Conservation (phyloP, 1,284 basidiomycete genomes). For the Abortiporus biennis region DNA sequence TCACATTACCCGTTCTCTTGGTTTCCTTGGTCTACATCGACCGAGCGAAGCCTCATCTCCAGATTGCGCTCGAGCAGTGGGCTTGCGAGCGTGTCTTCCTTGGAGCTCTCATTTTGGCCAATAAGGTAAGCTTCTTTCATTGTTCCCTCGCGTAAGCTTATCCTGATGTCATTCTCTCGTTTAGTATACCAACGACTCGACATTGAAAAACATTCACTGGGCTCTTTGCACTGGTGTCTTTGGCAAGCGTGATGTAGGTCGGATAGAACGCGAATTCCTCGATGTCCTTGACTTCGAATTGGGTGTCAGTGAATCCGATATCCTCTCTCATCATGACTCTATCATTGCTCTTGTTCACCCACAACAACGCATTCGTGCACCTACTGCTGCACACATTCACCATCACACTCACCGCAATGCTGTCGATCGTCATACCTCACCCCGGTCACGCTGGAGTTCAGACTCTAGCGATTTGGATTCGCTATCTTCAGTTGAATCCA, state of each 20-base stretch:
- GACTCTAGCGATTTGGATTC: slow-evolving; percentile 22
- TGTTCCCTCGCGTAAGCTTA: slow-evolving; percentile 11
- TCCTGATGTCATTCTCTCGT: slow-evolving; percentile 15
- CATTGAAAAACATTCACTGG: slow-evolving; percentile 74
- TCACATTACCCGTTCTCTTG: slow-evolving; percentile 57
- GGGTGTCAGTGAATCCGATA: slow-evolving; percentile 52
- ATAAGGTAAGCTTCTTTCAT: slow-evolving; percentile 46
- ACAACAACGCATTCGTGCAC: slow-evolving; percentile 16
- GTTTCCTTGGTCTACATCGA: slow-evolving; percentile 65
- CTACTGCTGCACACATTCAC: slow-evolving; percentile 17
- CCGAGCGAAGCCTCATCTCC: slow-evolving; percentile 64
- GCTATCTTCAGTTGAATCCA: slow-evolving; percentile 18
- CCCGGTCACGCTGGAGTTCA: slow-evolving; percentile 20
- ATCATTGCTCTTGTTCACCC: slow-evolving; percentile 36
- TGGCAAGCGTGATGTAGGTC: slow-evolving; percentile 69
- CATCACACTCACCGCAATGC: no score
- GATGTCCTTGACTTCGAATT: slow-evolving; percentile 71
- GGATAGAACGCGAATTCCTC: slow-evolving; percentile 73
- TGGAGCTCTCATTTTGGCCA: slow-evolving; percentile 64
- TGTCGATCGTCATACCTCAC: slow-evolving; percentile 9
- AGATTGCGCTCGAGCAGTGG: slow-evolving; percentile 73
- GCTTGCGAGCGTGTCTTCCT: slow-evolving; percentile 73
- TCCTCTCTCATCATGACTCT: slow-evolving; percentile 54
- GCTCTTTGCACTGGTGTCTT: slow-evolving; percentile 73
- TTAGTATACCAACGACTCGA: slow-evolving; percentile 70